A percentile compares a stretch with the other conserved stretches of the same genome.
These are phyloP conservation scores for Torulaspora microellipsoides DNA, from an alignment of 805 yeast genomes.

Conservation along the genomic window DNA sequence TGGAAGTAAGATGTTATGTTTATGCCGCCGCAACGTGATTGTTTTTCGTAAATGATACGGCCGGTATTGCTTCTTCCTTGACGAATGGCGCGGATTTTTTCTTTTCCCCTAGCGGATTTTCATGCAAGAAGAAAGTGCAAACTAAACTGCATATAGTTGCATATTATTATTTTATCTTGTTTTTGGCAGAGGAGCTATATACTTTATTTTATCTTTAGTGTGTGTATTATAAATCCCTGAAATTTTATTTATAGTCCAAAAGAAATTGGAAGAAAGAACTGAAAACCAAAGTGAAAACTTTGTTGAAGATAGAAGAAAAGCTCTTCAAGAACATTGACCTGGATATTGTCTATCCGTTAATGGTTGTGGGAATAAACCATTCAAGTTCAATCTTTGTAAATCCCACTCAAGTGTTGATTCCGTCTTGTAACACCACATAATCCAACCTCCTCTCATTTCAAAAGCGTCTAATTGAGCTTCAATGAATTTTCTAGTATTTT, in stretches of 20 bases:
- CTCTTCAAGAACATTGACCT: constrained; percentile 48
- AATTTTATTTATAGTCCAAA: neutral
- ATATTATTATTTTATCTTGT: too few species aligned
- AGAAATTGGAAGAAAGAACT: constrained; percentile 4
- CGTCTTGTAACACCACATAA: constrained; percentile 92
- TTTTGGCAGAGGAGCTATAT: too few species aligned
- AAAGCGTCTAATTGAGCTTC: constrained; percentile 91
- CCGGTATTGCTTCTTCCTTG: too few species aligned
- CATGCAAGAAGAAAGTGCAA: too few species aligned
- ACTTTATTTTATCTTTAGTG: neutral
- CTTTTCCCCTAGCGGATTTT: too few species aligned
- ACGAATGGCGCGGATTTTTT: too few species aligned
- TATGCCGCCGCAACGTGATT: too few species aligned
- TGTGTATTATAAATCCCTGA: neutral
- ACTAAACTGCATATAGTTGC: too few species aligned
- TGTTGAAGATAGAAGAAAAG: neutral
- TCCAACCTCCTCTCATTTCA: constrained; percentile 77
- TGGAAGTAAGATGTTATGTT: too few species aligned
- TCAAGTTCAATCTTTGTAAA: constrained; percentile 50
- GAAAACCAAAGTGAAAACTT: constrained; percentile 1
- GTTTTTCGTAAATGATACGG: too few species aligned
- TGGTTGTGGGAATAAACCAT: constrained; percentile 78
- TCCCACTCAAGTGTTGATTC: constrained; percentile 86
- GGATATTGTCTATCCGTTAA: constrained; percentile 62
- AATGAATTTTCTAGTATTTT: constrained; percentile 59